A percentile compares a stretch with the other conserved stretches of the same genome.
phyloP scores from a whole-genome alignment of 176 grass and related monocot genomes.

The Carex cristatella region DNA sequence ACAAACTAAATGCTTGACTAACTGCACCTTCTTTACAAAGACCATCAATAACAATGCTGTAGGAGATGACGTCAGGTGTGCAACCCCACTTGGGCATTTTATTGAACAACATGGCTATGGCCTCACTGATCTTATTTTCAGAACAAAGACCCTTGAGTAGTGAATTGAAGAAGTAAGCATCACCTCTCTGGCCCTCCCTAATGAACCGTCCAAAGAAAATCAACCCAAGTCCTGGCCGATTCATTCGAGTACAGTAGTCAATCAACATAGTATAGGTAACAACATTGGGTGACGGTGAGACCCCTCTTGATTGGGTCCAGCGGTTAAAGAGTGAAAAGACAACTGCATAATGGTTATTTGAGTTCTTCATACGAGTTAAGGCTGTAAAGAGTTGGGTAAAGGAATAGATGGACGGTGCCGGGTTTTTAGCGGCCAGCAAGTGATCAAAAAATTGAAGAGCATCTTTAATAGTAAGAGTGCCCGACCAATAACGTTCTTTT shows the following conservation, averaged over 20 bases:
- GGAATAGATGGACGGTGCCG: no score
- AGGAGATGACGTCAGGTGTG: neutral
- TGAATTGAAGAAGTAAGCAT: neutral
- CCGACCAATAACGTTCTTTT: no score
- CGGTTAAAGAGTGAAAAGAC: no score
- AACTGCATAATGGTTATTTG: no score
- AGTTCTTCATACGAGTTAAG: no score
- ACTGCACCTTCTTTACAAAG: neutral
- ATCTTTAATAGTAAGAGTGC: no score
- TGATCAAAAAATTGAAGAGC: no score
- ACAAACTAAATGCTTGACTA: neutral
- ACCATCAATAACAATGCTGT: neutral
- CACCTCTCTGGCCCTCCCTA: neutral
- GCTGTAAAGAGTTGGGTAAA: no score
- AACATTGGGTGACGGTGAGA: no score
- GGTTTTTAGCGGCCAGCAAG: no score
- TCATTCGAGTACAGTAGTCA: neutral
- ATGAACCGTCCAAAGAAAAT: neutral
- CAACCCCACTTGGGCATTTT: slow-evolving; percentile 28
- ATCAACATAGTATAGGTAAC: slow-evolving; percentile 25
- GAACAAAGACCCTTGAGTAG: slow-evolving; percentile 14
- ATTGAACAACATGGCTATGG: neutral
- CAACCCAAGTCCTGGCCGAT: neutral
- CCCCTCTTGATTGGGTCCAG: no score
- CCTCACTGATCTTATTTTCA: neutral